Percentiles rank a stretch among this genome's conserved stretches.
Evolutionary conservation across 148 eudicot genomes (phyloP).

Genomic region (Cornus controversa): DNA sequence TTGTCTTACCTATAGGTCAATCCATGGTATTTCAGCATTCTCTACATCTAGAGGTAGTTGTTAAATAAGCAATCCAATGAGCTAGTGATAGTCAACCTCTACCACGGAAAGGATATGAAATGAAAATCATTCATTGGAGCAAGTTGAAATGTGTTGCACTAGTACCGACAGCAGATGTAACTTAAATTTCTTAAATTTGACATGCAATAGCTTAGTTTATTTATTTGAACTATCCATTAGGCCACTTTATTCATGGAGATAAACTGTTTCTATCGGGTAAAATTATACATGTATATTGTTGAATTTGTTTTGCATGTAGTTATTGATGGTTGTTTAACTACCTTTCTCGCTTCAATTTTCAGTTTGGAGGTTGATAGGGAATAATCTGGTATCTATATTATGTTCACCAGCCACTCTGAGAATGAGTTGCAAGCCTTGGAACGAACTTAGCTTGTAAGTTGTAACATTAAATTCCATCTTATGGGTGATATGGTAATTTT

Average conservation of each 20-base stretch:
- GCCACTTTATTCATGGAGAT: not conserved
- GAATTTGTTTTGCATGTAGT: too few relatives aligned
- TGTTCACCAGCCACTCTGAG: not conserved
- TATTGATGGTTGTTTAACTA: not conserved
- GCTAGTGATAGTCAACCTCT: too few relatives aligned
- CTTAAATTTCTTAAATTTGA: too few relatives aligned
- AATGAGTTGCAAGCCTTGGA: not conserved
- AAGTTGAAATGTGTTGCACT: not conserved
- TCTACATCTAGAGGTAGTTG: too few relatives aligned
- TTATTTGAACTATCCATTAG: too few relatives aligned
- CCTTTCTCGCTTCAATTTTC: constrained; percentile 2
- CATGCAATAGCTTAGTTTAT: too few relatives aligned
- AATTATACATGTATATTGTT: not conserved
- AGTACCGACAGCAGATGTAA: not conserved
- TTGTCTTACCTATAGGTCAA: too few relatives aligned
- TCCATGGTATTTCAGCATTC: too few relatives aligned
- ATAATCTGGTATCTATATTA: not conserved
- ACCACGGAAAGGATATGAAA: too few relatives aligned
- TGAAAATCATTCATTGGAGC: too few relatives aligned
- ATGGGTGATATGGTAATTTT: not conserved
- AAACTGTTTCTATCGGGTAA: not conserved
- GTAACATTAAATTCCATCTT: not conserved
- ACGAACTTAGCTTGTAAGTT: not conserved
- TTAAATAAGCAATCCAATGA: too few relatives aligned
- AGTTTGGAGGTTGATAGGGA: constrained; percentile 6